These are phyloP conservation scores for Aspergillus phoenicis DNA, from an alignment of 2,329 filamentous ascomycete genomes.

Conservation along the genomic window DNA sequence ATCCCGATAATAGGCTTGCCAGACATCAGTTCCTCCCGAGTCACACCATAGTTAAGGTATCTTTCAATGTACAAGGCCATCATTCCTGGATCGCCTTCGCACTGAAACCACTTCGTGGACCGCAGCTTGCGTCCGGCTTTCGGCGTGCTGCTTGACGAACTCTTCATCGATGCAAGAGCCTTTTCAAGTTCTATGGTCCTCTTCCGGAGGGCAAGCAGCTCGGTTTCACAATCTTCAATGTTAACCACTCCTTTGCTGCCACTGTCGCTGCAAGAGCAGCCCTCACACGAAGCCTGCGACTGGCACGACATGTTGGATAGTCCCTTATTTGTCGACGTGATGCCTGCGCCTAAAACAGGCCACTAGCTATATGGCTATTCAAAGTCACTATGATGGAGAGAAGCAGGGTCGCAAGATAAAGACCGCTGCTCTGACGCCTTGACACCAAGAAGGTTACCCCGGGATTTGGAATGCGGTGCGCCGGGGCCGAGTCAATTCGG, in stretches of 20 bases:
- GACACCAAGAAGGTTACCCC: not conserved
- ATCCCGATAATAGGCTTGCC: conserved; percentile 57
- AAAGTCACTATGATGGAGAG: not conserved
- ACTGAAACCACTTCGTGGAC: conserved; percentile 51
- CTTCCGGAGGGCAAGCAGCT: conserved; percentile 42
- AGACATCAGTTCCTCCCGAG: conserved; percentile 52
- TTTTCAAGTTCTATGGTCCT: conserved; percentile 43
- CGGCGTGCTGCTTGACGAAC: conserved; percentile 13
- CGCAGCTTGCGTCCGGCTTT: conserved; percentile 36
- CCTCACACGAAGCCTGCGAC: conserved; percentile 34
- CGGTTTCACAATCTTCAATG: conserved; percentile 47
- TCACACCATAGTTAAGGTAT: conserved; percentile 55
- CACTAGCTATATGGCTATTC: not conserved
- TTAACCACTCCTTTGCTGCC: conserved; percentile 27
- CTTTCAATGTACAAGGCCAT: conserved; percentile 54
- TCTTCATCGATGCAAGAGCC: conserved; percentile 33
- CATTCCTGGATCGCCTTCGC: conserved; percentile 47
- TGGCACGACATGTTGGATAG: conserved; percentile 22
- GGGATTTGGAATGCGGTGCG: not conserved
- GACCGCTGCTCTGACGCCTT: not conserved
- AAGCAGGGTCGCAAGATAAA: not conserved
- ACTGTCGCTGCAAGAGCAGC: conserved; percentile 35
- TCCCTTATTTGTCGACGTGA: not conserved
- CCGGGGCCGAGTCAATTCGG: not conserved
- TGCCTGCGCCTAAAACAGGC: not conserved